Percentiles rank a stretch among this genome's conserved stretches.
These are phyloP conservation scores for Mycena rebaudengoi DNA, from an alignment of 768 basidiomycete species.

Conservation along the genomic window DNA sequence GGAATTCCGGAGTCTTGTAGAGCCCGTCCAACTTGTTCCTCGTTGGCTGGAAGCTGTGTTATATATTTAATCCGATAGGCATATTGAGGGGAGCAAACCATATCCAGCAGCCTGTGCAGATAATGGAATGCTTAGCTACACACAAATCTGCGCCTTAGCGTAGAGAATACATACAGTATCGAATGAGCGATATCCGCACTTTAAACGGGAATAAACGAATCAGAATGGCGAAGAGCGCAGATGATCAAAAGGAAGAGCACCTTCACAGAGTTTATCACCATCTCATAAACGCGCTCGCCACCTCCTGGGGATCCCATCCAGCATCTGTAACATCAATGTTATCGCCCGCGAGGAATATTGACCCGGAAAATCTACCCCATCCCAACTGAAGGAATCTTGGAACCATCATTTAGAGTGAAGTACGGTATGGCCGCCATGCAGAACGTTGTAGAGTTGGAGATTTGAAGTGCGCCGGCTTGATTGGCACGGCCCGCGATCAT, in stretches of 20 bases:
- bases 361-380: conserved; percentile 27
- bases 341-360: conserved; percentile 33
- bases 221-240: too few species aligned
- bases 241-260: conserved; percentile 20
- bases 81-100: conserved; percentile 21
- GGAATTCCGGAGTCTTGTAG: conserved; percentile 55
- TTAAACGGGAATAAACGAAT: neutral
- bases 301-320: conserved; percentile 49
- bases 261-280: conserved; percentile 45
- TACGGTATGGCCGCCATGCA: conserved; percentile 26
- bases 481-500: too few species aligned
- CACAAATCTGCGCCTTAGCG: too few species aligned
- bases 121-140: conserved; percentile 35
- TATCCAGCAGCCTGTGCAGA: conserved; percentile 36
- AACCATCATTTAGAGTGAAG: conserved; percentile 29
- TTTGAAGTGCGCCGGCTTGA: too few species aligned
- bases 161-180: too few species aligned
- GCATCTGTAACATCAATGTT: conserved; percentile 8
- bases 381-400: conserved; percentile 30
- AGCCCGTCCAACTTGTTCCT: conserved; percentile 54
- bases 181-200: conserved; percentile 58
- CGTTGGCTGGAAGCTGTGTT: conserved; percentile 43
- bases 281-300: conserved; percentile 50
- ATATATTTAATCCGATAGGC: too few species aligned
- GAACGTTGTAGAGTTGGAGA: too few species aligned